Conservation (phyloP, 2,329 filamentous ascomycete species). For the Pseudohalonectria lignicola region DNA sequence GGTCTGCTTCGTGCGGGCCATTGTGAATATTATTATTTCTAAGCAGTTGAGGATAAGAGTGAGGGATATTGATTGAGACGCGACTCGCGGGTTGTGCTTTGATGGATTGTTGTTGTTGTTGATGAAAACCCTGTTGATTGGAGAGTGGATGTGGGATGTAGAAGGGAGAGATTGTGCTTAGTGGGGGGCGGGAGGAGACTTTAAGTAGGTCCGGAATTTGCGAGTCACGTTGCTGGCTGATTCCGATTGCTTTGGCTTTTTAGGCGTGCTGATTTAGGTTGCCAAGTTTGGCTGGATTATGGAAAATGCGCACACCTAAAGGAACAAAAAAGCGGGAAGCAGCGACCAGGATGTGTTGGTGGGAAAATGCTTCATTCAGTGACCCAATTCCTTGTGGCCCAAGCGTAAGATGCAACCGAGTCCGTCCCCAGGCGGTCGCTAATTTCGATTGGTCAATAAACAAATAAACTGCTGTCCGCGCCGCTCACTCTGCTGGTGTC, state of each 20-base stretch:
- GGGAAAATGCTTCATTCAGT: background rate
- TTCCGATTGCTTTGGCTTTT: slow-evolving; percentile 11
- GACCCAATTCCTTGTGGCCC: no score
- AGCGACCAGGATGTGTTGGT: background rate
- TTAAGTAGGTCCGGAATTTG: slow-evolving; percentile 22
- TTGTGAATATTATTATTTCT: slow-evolving; percentile 26
- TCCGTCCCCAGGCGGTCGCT: no score
- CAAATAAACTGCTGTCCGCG: no score
- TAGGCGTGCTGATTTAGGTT: slow-evolving; percentile 10
- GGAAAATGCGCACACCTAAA: slow-evolving; percentile 5
- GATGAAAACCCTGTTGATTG: slow-evolving; percentile 5
- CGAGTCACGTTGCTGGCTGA: slow-evolving; percentile 21
- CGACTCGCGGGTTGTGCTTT: slow-evolving; percentile 11
- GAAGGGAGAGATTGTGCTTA: slow-evolving; percentile 24
- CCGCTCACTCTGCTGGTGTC: no score
- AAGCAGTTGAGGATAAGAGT: no score
- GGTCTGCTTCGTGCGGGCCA: slow-evolving; percentile 58
- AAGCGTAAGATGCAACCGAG: no score
- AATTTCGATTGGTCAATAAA: no score
- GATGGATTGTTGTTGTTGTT: slow-evolving; percentile 16
- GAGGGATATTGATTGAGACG: slow-evolving; percentile 15
- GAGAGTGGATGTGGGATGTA: slow-evolving; percentile 18
- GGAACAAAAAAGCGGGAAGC: background rate
- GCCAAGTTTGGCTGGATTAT: no score
- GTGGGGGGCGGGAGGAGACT: slow-evolving; percentile 26